These are phyloP conservation scores for Acanthamoeba royreba DNA, from an alignment of 208 protist species.

Conservation along the genomic window DNA sequence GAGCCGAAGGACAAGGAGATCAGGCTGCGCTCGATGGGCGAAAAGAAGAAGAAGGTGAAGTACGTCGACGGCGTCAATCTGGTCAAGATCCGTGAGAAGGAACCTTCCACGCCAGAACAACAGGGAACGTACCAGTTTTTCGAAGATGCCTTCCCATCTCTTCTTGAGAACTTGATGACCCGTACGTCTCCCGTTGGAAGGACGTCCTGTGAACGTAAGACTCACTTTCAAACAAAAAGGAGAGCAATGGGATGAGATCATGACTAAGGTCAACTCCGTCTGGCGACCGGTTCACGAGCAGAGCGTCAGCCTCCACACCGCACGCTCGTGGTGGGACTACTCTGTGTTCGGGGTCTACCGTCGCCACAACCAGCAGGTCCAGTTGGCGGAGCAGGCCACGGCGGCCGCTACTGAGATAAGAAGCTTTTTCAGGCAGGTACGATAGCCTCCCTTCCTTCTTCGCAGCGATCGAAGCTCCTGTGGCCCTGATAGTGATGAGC, in stretches of 20 bases:
- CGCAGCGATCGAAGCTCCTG: too few relatives aligned
- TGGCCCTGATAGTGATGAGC: too few relatives aligned
- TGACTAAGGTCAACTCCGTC: not conserved
- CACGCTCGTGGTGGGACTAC: not conserved
- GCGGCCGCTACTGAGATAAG: not conserved
- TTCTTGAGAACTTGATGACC: not conserved
- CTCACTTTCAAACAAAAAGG: not conserved
- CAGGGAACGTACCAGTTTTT: not conserved
- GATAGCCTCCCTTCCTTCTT: not conserved
- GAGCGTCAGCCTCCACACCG: not conserved
- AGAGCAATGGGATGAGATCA: not conserved
- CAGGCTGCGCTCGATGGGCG: not conserved
- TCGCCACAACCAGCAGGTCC: not conserved
- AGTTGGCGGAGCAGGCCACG: not conserved
- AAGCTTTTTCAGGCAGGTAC: not conserved
- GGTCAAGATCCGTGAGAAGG: not conserved
- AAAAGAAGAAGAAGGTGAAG: not conserved
- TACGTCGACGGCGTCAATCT: not conserved
- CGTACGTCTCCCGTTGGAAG: not conserved
- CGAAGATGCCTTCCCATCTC: not conserved
- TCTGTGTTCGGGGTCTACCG: not conserved
- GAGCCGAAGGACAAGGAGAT: too few relatives aligned
- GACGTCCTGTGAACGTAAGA: too few relatives aligned
- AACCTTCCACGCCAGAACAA: not conserved
- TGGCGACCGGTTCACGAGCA: not conserved